Evolutionary conservation across 148 eudicot genomes (phyloP).

Genomic region (Amaranthus cruentus): DNA sequence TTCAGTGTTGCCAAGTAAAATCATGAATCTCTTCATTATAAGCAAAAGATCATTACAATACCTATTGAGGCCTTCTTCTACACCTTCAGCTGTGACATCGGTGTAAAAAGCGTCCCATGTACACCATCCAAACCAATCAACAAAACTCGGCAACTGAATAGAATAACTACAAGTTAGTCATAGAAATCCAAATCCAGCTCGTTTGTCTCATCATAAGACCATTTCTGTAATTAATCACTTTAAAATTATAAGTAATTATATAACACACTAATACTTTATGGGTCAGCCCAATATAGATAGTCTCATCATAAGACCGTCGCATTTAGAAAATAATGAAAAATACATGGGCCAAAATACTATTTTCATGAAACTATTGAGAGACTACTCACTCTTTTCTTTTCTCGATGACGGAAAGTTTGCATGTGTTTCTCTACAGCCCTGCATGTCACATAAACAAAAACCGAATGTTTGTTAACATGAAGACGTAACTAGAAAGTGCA

Average conservation of each 20-base stretch:
- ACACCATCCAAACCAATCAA: slow-evolving; percentile 99
- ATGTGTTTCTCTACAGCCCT: slow-evolving; percentile 87
- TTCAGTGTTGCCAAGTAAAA: neutral
- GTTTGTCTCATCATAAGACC: no score
- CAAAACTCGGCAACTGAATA: slow-evolving; percentile 66
- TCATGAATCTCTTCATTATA: neutral
- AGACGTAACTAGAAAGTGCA: neutral
- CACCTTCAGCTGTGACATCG: slow-evolving; percentile 95
- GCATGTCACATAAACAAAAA: slow-evolving; percentile 14
- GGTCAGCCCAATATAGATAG: no score
- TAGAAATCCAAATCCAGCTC: neutral
- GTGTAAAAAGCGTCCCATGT: slow-evolving; percentile 99
- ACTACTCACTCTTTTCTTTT: slow-evolving; percentile 70
- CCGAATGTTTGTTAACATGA: neutral
- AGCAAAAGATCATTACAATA: slow-evolving; percentile 6
- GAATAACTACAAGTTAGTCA: slow-evolving; percentile 4
- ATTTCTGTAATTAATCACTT: no score
- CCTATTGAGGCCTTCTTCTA: slow-evolving; percentile 88
- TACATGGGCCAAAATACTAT: neutral
- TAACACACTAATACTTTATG: no score
- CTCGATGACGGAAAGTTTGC: slow-evolving; percentile 85
- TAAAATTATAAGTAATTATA: no score
- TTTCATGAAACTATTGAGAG: neutral
- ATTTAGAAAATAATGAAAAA: no score
- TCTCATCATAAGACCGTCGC: no score